Percentiles rank a stretch among this genome's conserved stretches.
Conservation (phyloP, 257 asterid species). For the Knoxia roxburghii region DNA sequence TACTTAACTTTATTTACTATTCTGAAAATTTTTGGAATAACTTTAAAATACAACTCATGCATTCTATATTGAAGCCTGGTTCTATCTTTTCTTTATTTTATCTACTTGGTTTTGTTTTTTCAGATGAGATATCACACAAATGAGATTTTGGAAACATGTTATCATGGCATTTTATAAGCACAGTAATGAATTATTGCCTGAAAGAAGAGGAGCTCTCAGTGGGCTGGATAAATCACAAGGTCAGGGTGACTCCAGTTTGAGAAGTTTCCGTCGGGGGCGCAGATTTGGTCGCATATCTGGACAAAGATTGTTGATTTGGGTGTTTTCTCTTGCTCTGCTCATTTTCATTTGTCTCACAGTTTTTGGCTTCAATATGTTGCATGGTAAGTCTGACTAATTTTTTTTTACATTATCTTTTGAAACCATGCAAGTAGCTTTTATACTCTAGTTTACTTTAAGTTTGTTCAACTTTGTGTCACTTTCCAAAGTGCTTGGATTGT, state of each 20-base stretch:
- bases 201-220: conserved; percentile 40
- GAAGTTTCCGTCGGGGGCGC: conserved; percentile 45
- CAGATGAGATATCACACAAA: conserved; percentile 44
- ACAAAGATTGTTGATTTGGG: conserved; percentile 44
- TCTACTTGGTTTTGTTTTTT: background rate
- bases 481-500: background rate
- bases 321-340: conserved; percentile 46
- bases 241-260: conserved; percentile 36
- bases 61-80: background rate
- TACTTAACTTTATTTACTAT: background rate
- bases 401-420: background rate
- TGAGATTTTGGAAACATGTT: conserved; percentile 30
- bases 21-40: background rate
- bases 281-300: conserved; percentile 48
- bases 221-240: conserved; percentile 33
- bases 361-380: conserved; percentile 61
- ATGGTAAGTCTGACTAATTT: conserved; percentile 42
- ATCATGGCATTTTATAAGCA: conserved; percentile 46
- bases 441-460: background rate
- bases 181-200: conserved; percentile 33
- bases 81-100: background rate
- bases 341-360: conserved; percentile 49
- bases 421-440: too few relatives aligned
- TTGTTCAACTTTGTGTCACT: background rate
- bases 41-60: background rate